These are phyloP conservation scores for Fragilaria crotonensis DNA, from an alignment of 108 stramenopile genomes.

Conservation along the genomic window DNA sequence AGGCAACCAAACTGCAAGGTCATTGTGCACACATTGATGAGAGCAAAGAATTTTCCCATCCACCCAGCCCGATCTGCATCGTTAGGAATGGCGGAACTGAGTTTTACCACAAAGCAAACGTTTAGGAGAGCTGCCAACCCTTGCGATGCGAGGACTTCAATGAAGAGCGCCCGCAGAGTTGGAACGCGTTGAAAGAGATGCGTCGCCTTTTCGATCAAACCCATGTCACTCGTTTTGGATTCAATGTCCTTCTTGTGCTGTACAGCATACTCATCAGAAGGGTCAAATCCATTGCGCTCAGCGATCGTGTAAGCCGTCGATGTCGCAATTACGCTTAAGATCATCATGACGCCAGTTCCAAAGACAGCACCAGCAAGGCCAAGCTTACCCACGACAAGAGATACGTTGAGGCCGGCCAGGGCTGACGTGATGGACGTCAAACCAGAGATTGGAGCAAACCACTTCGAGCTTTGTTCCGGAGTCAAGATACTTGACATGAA, in stretches of 20 bases:
- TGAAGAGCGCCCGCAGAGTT: constrained; percentile 60
- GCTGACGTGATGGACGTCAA: constrained; percentile 60
- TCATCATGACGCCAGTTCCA: constrained; percentile 49
- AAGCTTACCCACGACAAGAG: constrained; percentile 28
- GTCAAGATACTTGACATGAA: constrained; percentile 70
- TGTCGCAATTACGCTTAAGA: constrained; percentile 40
- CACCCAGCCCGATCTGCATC: constrained; percentile 70
- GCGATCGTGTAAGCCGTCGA: constrained; percentile 53
- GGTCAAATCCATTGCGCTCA: constrained; percentile 61
- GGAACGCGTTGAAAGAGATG: constrained; percentile 67
- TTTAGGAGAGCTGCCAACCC: constrained; percentile 73
- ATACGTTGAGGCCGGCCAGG: constrained; percentile 55
- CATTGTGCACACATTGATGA: constrained; percentile 64
- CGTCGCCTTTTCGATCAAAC: constrained; percentile 32
- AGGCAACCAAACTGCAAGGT: constrained; percentile 61
- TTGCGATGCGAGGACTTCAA: constrained; percentile 78
- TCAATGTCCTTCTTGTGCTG: constrained; percentile 15
- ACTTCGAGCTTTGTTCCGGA: constrained; percentile 59
- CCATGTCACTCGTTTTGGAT: constrained; percentile 8
- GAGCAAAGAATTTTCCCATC: constrained; percentile 79
- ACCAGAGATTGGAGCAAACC: constrained; percentile 76
- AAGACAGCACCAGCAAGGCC: constrained; percentile 48
- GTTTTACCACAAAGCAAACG: constrained; percentile 58
- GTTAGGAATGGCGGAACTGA: constrained; percentile 48
- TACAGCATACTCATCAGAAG: constrained; percentile 25